phyloP scores from a whole-genome alignment of 371 early-diverging fungal species.

The Syncephalastrum contaminatum region DNA sequence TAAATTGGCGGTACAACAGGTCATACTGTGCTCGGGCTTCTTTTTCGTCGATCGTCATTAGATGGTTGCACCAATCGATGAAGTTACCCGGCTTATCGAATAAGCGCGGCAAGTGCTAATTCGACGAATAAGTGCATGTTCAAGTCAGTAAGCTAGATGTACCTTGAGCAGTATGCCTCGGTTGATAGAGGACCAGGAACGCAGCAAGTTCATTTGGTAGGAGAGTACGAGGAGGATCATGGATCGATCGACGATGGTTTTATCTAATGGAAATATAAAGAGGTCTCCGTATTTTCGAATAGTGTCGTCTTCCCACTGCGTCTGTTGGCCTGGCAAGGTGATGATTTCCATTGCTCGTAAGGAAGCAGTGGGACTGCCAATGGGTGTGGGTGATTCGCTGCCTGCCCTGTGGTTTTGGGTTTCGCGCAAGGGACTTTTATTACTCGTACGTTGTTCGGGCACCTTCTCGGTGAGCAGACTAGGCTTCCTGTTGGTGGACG shows the following conservation, averaged over 20 bases:
- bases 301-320: conserved; percentile 26
- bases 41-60: conserved; percentile 18
- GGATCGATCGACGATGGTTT: conserved; percentile 25
- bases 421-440: too few species aligned
- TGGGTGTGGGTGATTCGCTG: neutral
- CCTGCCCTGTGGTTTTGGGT: neutral
- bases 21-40: conserved; percentile 36
- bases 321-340: neutral
- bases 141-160: conserved; percentile 2
- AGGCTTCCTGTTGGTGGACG: too few species aligned
- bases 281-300: conserved; percentile 28
- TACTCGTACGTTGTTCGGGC: too few species aligned
- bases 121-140: neutral
- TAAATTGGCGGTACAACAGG: conserved; percentile 22
- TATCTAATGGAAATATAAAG: conserved; percentile 34
- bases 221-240: conserved; percentile 39
- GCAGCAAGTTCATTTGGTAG: conserved; percentile 40
- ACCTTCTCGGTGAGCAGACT: too few species aligned
- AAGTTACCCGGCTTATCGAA: conserved; percentile 35
- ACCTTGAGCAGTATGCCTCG: conserved; percentile 34
- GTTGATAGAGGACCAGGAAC: conserved; percentile 34
- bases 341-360: neutral
- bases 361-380: too few species aligned
- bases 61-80: conserved; percentile 38
- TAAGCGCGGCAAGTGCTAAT: conserved; percentile 34